phyloP scores from a whole-genome alignment of 2,329 filamentous ascomycete species.

The Akanthomyces lecanii region DNA sequence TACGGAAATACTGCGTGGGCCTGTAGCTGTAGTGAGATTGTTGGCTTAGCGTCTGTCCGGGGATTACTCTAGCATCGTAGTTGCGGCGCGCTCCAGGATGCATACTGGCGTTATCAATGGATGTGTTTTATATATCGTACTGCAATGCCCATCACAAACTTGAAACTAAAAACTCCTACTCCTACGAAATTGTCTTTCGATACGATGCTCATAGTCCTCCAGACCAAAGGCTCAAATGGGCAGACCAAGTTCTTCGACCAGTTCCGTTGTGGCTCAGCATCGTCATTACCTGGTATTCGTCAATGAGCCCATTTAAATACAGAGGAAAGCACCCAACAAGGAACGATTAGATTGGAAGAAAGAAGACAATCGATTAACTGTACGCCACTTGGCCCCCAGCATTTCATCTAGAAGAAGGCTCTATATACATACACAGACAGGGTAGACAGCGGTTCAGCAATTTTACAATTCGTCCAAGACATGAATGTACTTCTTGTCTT shows the following conservation, averaged over 20 bases:
- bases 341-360: neutral
- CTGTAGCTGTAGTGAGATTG: neutral
- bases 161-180: neutral
- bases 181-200: neutral
- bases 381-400: conserved; percentile 3
- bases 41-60: neutral
- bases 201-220: neutral
- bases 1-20: neutral
- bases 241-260: neutral
- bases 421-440: conserved; percentile 12
- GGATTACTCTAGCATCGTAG: too few relatives aligned
- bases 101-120: neutral
- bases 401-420: neutral
- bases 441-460: conserved; percentile 15
- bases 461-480: conserved; percentile 79
- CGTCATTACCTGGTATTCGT: too few relatives aligned
- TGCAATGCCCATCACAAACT: neutral
- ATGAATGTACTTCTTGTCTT: conserved; percentile 96
- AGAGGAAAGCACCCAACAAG: too few relatives aligned
- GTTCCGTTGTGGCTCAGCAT: neutral
- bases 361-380: neutral
- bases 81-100: neutral
- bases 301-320: too few relatives aligned
- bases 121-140: neutral
- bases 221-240: neutral